Base-by-base conservation (phyloP, 306 rosid genomes). In the Heteromeles arbutifolia region DNA sequence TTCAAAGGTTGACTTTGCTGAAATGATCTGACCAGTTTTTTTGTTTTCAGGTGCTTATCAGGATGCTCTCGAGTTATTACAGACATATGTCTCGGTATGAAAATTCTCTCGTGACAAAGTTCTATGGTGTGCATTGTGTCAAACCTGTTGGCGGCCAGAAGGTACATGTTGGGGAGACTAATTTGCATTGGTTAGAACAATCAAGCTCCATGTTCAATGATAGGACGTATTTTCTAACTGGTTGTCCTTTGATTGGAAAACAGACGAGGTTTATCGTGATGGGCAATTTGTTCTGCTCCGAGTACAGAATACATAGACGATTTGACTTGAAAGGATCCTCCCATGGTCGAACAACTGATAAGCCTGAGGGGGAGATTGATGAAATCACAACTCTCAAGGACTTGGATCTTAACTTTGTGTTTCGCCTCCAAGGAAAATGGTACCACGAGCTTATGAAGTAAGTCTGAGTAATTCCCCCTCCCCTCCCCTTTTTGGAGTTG, bases 201-300 rank as follows among this genome's bases (percentile, higher is more conserved):
- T 24, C 22, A 63, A 29, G 6, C 21, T 12, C 10, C 14, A 53
- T 61, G 7, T 26, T 41, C 54, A 50, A 50, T 57, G 26, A n/a
- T 57, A 3, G 28, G 15, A 57, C 9, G 5, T 57, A 57, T 53
- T 56, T 11, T 74, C 76, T 61, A 14, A 19, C 75, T 32, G 41
- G 21, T 81, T 69, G 57, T 80, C 11, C 41, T 29, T 45, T 69
- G 19, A 57, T 71, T 85, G 78, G 73, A 81, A 76, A 70, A 19
- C 89, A 96, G 99, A 92, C 91, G 1, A 88, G 99, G 85, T 96
- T 96, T 84, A 90, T 96, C n/a, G 98, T 96, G 84, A 96, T 96
- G 99, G 99, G 98, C 70, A 96, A 96, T 74, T 87, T 96, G 78
- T 96, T 96, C 90, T 96, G 97, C 87, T 96, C 99, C 0, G 99